A percentile compares a stretch with the other conserved stretches of the same genome.
Conservation (phyloP, 1,284 basidiomycete species). For the Cutaneotrichosporon cyanovorans region DNA sequence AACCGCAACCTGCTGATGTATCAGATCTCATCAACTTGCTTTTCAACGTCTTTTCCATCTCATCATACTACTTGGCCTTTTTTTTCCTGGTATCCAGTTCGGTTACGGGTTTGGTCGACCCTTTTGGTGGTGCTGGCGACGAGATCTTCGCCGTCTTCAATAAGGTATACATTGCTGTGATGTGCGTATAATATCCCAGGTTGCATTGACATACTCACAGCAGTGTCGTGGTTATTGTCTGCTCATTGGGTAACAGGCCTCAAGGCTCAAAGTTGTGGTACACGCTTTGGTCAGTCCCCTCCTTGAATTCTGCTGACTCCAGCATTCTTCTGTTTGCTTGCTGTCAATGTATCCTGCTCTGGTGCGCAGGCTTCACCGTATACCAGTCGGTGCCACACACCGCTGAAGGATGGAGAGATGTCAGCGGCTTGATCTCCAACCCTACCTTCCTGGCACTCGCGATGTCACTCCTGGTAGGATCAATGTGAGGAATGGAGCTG, state of each 20-base stretch:
- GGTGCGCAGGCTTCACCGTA: slow-evolving; percentile 81
- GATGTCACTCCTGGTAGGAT: slow-evolving; percentile 32
- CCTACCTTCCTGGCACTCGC: slow-evolving; percentile 68
- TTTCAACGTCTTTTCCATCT: slow-evolving; percentile 62
- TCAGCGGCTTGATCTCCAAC: slow-evolving; percentile 57
- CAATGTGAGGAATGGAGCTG: background rate
- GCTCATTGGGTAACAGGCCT: slow-evolving; percentile 64
- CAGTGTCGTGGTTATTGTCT: slow-evolving; percentile 31
- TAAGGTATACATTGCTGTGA: slow-evolving; percentile 50
- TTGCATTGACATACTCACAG: too few species aligned
- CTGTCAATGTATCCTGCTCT: slow-evolving; percentile 50
- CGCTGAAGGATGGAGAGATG: slow-evolving; percentile 61
- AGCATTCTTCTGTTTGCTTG: slow-evolving; percentile 37
- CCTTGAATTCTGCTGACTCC: background rate
- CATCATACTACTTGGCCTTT: slow-evolving; percentile 49
- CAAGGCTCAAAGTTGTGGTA: slow-evolving; percentile 79
- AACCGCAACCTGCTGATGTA: too few species aligned
- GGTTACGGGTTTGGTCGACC: slow-evolving; percentile 51
- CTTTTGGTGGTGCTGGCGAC: slow-evolving; percentile 68
- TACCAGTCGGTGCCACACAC: slow-evolving; percentile 74
- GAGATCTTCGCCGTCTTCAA: slow-evolving; percentile 73
- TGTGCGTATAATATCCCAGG: slow-evolving; percentile 40
- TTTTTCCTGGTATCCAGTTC: slow-evolving; percentile 62
- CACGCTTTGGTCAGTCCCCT: slow-evolving; percentile 26
- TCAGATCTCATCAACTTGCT: slow-evolving; percentile 27